These are phyloP conservation scores for Medicago truncatula DNA, from an alignment of 306 rosid genomes.

Conservation along the genomic window MtrunA17r5.0-ANR NC_053043.1:17794001-17794500, in stretches of 20 bases:
- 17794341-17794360: background rate
- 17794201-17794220: slow-evolving; percentile 13
- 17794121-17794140: slow-evolving; percentile 20
- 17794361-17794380: slow-evolving; percentile 23
- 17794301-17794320: slow-evolving; percentile 5
- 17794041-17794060: slow-evolving; percentile 77
- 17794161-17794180: slow-evolving; percentile 4
- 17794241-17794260: slow-evolving; percentile 14
- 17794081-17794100: slow-evolving; percentile 82
- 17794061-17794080: slow-evolving; percentile 74
- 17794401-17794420: background rate
- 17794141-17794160: slow-evolving; percentile 28
- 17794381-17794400: slow-evolving; percentile 39
- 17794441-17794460: slow-evolving; percentile 4
- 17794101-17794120: slow-evolving; percentile 60
- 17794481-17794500: slow-evolving; percentile 7
- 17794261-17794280: slow-evolving; percentile 26
- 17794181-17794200: slow-evolving; percentile 31
- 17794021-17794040: slow-evolving; percentile 36
- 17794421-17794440: background rate
- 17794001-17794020: slow-evolving; percentile 38
- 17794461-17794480: background rate
- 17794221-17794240: slow-evolving; percentile 28
- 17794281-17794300: slow-evolving; percentile 35
- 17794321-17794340: slow-evolving; percentile 13